Base-by-base conservation (phyloP, 75 land plant genomes). In the Cupressus sempervirens region DNA sequence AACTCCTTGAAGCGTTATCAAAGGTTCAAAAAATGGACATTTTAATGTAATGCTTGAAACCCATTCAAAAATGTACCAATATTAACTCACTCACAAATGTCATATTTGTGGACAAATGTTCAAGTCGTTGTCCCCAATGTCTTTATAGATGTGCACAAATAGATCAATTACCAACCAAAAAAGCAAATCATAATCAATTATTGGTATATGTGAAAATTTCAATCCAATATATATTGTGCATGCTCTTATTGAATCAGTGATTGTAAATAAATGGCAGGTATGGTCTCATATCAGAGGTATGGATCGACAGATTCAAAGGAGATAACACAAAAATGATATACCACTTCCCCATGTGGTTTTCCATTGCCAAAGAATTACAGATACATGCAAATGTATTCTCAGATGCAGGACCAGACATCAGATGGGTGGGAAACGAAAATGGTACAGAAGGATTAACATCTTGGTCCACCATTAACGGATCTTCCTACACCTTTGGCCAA, bases 281-380 rank as follows among this genome's bases (percentile, higher is more conserved):
- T 88, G 99, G 99, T 16, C 90, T 84, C 38, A 89, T 98, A 48
- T 88, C 86, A 34, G 98, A 98, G 82, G 89, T 98, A 13, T 98
- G 96, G 95, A 91, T 98, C 56, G 99, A 98, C 87, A 98, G 98
- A 62, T 95, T 95, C 54, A 98, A 96, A 86, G 98, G 95, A 36
- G 7, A 84, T 20, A 90, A 94, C 80, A 91, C 92, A n/a, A 83
- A 88, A 62, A 96, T 98, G 99, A 82, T 84, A 15, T 98, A 98
- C 86, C 85, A 92, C 70, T 98, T 98, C 83, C 32, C 72, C 14
- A 87, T 86, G 8, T 98, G 99, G 99, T 96, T 98, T 72, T 81
- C 84, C 18, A 88, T 89, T 86, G 92, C 90, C 84, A 93, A 87
- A 81, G 93, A 94, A 84, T 86, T 96, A 65, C 98, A 98, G 83